Percentiles rank a stretch among this genome's conserved stretches.
phyloP scores from a whole-genome alignment of 768 basidiomycete species.

The Agaricus blazei region DNA sequence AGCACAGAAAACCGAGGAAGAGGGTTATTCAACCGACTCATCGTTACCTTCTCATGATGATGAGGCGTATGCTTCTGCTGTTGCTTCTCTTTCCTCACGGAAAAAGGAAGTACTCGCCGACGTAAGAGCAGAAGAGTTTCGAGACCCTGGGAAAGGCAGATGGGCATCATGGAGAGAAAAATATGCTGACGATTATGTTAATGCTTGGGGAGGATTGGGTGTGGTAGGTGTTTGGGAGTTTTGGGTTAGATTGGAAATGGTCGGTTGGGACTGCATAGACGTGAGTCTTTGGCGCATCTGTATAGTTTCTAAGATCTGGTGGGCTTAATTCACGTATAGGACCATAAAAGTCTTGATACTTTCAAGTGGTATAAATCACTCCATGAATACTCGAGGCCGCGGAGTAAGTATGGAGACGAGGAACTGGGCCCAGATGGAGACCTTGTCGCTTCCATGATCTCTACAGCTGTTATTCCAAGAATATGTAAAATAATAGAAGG shows the following conservation, averaged over 20 bases:
- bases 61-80: slow-evolving; percentile 62
- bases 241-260: slow-evolving; percentile 82
- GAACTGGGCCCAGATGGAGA: slow-evolving; percentile 82
- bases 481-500: slow-evolving; percentile 67
- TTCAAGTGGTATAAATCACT: slow-evolving; percentile 83
- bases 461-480: slow-evolving; percentile 75
- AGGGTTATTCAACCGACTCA: slow-evolving; percentile 87
- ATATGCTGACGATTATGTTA: slow-evolving; percentile 76
- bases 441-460: slow-evolving; percentile 81
- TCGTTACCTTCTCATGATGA: slow-evolving; percentile 62
- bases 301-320: neutral
- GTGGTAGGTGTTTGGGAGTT: slow-evolving; percentile 92
- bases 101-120: slow-evolving; percentile 66
- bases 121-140: slow-evolving; percentile 81
- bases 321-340: slow-evolving; percentile 25
- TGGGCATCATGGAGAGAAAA: slow-evolving; percentile 69
- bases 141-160: slow-evolving; percentile 65
- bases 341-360: slow-evolving; percentile 56
- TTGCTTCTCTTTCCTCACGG: slow-evolving; percentile 44
- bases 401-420: slow-evolving; percentile 27
- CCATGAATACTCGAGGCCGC: slow-evolving; percentile 69
- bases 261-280: slow-evolving; percentile 86
- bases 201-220: slow-evolving; percentile 90
- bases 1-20: slow-evolving; percentile 39
- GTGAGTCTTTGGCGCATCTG: slow-evolving; percentile 32